Percentiles rank a stretch among this genome's conserved stretches.
Evolutionary conservation across 176 grass and related monocot species (phyloP).

Genomic region (Bonia amplexicaulis): DNA sequence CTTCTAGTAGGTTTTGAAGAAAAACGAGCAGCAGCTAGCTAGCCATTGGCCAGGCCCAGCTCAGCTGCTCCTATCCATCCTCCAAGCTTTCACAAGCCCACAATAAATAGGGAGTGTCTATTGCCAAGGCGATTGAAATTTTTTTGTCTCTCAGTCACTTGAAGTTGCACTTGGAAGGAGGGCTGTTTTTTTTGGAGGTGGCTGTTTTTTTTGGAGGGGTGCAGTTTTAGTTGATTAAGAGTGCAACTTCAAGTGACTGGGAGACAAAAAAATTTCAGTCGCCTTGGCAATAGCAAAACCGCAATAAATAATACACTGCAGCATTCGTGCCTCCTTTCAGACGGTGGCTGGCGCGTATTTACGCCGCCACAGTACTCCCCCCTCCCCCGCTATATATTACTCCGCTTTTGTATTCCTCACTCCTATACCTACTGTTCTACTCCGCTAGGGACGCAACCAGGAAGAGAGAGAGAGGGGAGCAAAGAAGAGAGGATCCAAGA

Average conservation of each 20-base stretch:
- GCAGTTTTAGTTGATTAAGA: no score
- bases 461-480: neutral
- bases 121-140: no score
- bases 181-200: no score
- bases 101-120: no score
- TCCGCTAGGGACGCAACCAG: neutral
- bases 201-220: no score
- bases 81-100: neutral
- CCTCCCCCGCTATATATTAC: constrained; percentile 30
- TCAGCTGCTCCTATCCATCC: neutral
- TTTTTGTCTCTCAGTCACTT: no score
- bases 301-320: constrained; percentile 33
- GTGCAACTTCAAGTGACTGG: no score
- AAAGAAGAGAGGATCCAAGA: neutral
- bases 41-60: constrained; percentile 24
- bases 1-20: constrained; percentile 22
- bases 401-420: neutral
- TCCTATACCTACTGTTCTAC: neutral
- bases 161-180: no score
- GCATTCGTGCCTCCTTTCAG: constrained; percentile 48
- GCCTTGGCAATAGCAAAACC: no score
- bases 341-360: constrained; percentile 46
- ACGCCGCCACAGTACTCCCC: constrained; percentile 12
- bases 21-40: neutral
- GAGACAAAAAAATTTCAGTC: no score